Evolutionary conservation across 306 rosid species (phyloP).

Genomic region (Gleditsia sinensis): DNA sequence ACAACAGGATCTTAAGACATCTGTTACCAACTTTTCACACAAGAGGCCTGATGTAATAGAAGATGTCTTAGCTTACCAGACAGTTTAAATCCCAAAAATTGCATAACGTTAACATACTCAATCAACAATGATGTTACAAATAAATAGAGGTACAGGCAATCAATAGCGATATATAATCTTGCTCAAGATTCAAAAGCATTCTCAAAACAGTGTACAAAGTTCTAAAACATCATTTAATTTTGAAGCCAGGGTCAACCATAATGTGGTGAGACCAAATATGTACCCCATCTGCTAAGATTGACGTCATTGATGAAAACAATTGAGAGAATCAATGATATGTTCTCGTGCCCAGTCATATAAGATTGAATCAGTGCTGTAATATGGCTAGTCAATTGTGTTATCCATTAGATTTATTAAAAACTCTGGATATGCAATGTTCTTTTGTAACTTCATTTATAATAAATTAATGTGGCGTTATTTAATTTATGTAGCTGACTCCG

Average conservation of each 20-base stretch:
- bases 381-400: neutral
- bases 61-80: no score
- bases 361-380: neutral
- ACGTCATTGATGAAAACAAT: neutral
- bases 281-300: neutral
- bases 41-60: no score
- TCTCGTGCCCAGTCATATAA: neutral
- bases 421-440: neutral
- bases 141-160: no score
- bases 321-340: neutral
- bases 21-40: no score
- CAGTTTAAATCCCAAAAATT: no score
- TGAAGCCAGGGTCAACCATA: neutral
- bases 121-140: no score
- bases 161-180: neutral
- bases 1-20: no score
- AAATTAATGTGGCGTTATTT: no score
- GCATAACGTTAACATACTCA: no score
- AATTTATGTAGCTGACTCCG: no score
- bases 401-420: constrained; percentile 1
- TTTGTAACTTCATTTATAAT: no score
- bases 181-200: neutral
- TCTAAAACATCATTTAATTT: neutral
- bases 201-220: neutral
- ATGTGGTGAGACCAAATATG: neutral